Base-by-base conservation (phyloP, 495 filamentous ascomycete species). In the Penicillium ochrochloron region DNA sequence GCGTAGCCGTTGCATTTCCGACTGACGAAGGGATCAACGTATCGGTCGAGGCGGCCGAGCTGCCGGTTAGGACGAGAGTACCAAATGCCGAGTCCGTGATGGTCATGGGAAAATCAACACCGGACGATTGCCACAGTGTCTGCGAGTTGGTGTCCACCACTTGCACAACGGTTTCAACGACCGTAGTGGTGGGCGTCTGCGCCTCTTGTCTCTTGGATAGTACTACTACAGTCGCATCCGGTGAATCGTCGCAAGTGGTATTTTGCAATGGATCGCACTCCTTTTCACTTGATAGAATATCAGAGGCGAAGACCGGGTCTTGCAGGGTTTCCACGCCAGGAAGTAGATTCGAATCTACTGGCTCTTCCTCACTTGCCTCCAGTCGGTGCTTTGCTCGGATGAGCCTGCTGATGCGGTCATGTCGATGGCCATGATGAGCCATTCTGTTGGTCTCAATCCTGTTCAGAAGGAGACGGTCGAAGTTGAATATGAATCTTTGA, bases 401-500 rank as follows among this genome's bases (percentile, higher is more conserved):
- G 29, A 66, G 52, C 48, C 63, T 66, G 59, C 53, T 56, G 35
- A 70, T 63, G 29, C 65, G 69, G 11, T 67, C 62, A 56, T 72
- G 67, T 46, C 71, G 69, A 58, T 70, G 65, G 46, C 65, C 63
- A 61, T 74, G 66, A 35, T 58, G 71, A 63, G 60, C 59, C 71
- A 74, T 74, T 25, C 21, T 48, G 35, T 41, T 31, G 17, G 48
- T 19, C 21, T 23, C 5, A 19, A 14, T 15, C 12, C 14, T 15
- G 50, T 31, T n/a, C 33, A 21, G 37, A 61, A 31, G 42, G 41
- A 12, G 29, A 57, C 31, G 21, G 8, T 53, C 33, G 46, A 39
- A 15, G 21, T 25, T 33, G 31, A 56, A 52, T 39, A 21, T 31
- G 48, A 59, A 53, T 53, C 17, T 31, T 34, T 56, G 48, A 55